These are phyloP conservation scores for Sisymbrium altissimum DNA, from an alignment of 345 rosid species.

Conservation along the genomic window DNA sequence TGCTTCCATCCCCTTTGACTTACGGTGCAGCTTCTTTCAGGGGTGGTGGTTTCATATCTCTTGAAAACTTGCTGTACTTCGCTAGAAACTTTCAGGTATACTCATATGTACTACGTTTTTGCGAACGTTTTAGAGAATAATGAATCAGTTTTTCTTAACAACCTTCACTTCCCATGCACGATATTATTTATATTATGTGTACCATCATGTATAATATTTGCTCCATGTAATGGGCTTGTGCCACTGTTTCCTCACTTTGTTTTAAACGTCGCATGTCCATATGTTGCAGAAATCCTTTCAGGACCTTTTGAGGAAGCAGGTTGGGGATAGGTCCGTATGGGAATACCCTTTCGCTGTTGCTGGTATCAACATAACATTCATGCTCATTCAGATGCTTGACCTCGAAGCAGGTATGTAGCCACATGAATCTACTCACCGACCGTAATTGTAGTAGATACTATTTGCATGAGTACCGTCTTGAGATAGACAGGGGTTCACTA, in stretches of 20 bases:
- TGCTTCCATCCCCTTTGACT: constrained; percentile 21
- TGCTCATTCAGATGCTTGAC: constrained; percentile 99
- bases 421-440: not conserved
- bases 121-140: constrained; percentile 1
- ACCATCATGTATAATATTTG: not conserved
- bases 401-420: constrained; percentile 87
- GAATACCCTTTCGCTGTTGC: constrained; percentile 99
- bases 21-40: constrained; percentile 42
- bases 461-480: not conserved
- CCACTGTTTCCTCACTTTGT: not conserved
- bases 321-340: constrained; percentile 95
- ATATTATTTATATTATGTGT: not conserved
- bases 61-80: constrained; percentile 92
- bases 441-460: not conserved
- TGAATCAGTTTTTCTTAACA: not conserved
- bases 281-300: constrained; percentile 75
- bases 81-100: constrained; percentile 81
- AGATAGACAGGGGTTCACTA: constrained; percentile 17
- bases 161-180: not conserved
- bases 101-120: not conserved
- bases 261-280: not conserved
- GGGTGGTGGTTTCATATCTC: constrained; percentile 99
- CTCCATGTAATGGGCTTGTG: not conserved
- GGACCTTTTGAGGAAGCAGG: constrained; percentile 85
- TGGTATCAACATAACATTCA: constrained; percentile 94